A percentile compares a stretch with the other conserved stretches of the same genome.
Conservation (phyloP, 2,329 filamentous ascomycete genomes). For the Furcasterigmium furcatum region DNA sequence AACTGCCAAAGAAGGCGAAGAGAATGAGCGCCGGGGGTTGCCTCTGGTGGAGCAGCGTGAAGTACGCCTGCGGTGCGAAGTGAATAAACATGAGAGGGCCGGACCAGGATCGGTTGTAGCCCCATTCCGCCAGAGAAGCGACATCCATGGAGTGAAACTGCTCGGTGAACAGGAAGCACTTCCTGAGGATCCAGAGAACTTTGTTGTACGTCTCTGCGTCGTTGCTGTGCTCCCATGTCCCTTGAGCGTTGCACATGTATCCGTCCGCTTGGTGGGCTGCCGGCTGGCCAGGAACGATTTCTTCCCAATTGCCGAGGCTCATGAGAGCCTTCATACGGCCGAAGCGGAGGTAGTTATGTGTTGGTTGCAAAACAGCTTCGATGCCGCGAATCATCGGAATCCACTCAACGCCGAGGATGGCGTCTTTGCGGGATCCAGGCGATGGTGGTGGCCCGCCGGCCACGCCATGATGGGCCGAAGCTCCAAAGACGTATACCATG, state of each 20-base stretch:
- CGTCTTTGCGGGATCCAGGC: slow-evolving; percentile 6
- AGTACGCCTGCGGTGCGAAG: slow-evolving; percentile 12
- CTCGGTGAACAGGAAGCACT: slow-evolving; percentile 8
- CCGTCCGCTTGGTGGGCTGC: background rate
- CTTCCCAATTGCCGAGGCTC: slow-evolving; percentile 14
- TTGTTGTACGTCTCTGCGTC: slow-evolving; percentile 10
- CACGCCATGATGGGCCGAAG: background rate
- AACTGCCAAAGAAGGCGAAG: slow-evolving; percentile 13
- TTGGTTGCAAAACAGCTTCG: slow-evolving; percentile 9
- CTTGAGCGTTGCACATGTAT: slow-evolving; percentile 4
- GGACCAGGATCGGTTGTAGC: slow-evolving; percentile 13
- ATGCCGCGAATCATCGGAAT: slow-evolving; percentile 16
- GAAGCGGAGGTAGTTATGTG: slow-evolving; percentile 2
- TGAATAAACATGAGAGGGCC: slow-evolving; percentile 13
- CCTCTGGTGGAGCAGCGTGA: slow-evolving; percentile 14
- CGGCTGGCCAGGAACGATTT: slow-evolving; percentile 6
- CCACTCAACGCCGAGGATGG: slow-evolving; percentile 13
- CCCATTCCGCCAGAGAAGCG: slow-evolving; percentile 4
- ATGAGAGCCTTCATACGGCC: slow-evolving; percentile 6
- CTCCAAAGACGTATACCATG: slow-evolving; percentile 9
- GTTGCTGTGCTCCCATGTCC: slow-evolving; percentile 5
- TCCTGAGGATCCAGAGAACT: slow-evolving; percentile 7
- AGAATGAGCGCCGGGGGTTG: slow-evolving; percentile 15
- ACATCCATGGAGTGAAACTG: slow-evolving; percentile 12
- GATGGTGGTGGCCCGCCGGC: too few species aligned